phyloP scores from a whole-genome alignment of 1,139 yeast species.

The Scheffersomyces stambukii region DNA sequence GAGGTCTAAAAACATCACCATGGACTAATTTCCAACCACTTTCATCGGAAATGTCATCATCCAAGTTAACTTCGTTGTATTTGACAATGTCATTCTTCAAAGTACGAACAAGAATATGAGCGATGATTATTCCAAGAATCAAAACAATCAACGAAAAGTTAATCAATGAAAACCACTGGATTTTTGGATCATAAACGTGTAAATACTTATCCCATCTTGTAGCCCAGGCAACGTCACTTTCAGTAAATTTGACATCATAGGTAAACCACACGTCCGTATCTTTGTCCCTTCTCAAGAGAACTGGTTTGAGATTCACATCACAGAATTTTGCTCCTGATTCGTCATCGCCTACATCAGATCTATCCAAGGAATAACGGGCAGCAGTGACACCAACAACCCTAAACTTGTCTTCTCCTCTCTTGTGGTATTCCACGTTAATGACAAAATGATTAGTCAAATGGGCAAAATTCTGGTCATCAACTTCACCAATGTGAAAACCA shows the following conservation, averaged over 20 bases:
- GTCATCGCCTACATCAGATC: conserved; percentile 24
- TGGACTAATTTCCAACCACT: conserved; percentile 97
- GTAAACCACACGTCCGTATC: conserved; percentile 34
- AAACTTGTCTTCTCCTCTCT: conserved; percentile 59
- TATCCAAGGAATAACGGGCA: conserved; percentile 59
- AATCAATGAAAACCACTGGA: conserved; percentile 91
- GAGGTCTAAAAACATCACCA: conserved; percentile 93
- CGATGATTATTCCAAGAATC: conserved; percentile 72
- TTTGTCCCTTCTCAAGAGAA: conserved; percentile 26
- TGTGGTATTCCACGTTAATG: conserved; percentile 76
- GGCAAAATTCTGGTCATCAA: conserved; percentile 47
- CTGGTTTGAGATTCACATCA: conserved; percentile 24
- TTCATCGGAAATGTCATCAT: conserved; percentile 83
- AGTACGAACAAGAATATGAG: conserved; percentile 75
- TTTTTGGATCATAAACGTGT: conserved; percentile 85
- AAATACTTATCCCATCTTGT: conserved; percentile 98
- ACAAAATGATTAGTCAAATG: conserved; percentile 78
- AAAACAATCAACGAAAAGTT: conserved; percentile 81
- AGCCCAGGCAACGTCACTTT: conserved; percentile 85
- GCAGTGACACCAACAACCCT: conserved; percentile 92
- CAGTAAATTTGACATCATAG: conserved; percentile 53
- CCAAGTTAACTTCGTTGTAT: conserved; percentile 85
- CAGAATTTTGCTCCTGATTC: conserved; percentile 31
- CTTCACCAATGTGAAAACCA: conserved; percentile 76
- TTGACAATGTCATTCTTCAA: conserved; percentile 81